Conservation (phyloP, 345 rosid genomes). For the Populus davidiana region DNA sequence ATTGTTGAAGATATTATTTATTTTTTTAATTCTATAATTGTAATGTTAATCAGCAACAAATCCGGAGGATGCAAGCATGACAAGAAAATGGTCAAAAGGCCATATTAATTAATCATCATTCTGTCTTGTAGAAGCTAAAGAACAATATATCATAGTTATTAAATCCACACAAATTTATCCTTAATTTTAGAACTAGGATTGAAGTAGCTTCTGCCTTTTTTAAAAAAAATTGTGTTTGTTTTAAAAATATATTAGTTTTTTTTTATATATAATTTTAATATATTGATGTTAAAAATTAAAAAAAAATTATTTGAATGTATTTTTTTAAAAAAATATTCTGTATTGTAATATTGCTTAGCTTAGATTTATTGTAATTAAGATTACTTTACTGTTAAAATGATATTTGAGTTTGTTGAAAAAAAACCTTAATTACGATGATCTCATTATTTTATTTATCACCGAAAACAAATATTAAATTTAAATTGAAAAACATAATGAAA, state of each 20-base stretch:
- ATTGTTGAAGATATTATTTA: background rate
- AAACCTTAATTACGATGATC: too few species aligned
- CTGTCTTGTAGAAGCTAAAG: background rate
- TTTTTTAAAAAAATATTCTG: too few species aligned
- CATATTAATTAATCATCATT: background rate
- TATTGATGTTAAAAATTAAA: too few species aligned
- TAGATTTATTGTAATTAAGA: background rate
- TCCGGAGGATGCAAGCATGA: background rate
- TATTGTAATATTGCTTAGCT: background rate
- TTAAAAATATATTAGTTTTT: too few species aligned
- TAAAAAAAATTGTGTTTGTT: too few species aligned
- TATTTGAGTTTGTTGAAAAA: too few species aligned
- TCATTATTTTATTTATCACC: too few species aligned
- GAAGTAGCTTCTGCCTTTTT: too few species aligned
- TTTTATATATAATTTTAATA: too few species aligned
- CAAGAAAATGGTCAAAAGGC: background rate
- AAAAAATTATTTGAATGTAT: too few species aligned
- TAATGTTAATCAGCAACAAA: background rate
- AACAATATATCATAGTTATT: background rate
- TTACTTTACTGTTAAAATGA: background rate
- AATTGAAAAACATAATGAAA: too few species aligned
- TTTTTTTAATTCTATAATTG: background rate
- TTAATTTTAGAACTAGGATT: too few species aligned
- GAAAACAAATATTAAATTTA: background rate
- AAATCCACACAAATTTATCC: background rate